phyloP scores from a whole-genome alignment of 176 grass and related monocot species.

The Ensete ventricosum region DNA sequence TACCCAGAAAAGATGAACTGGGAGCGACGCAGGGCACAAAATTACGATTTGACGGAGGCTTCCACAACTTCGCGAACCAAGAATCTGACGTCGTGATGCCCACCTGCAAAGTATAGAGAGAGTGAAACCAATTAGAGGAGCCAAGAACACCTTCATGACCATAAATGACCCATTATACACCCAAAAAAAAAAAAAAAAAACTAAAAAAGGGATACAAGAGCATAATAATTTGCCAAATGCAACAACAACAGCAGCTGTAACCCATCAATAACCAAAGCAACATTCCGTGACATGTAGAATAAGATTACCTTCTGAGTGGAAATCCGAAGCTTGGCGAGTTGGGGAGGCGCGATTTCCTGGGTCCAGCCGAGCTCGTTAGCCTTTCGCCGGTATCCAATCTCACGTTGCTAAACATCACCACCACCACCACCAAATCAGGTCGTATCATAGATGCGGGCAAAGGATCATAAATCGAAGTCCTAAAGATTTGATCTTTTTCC shows the following conservation, averaged over 20 bases:
- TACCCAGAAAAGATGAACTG: constrained; percentile 41
- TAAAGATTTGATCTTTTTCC: background rate
- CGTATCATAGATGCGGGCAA: background rate
- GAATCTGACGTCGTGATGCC: constrained; percentile 1
- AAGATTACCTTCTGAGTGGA: constrained; percentile 48
- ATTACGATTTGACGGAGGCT: constrained; percentile 38
- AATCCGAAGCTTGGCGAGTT: constrained; percentile 40
- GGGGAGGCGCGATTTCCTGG: constrained; percentile 66
- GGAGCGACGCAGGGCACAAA: constrained; percentile 54
- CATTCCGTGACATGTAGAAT: background rate
- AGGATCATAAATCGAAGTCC: background rate
- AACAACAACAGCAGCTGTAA: background rate
- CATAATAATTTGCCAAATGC: background rate
- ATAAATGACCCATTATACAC: background rate
- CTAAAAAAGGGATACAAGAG: background rate
- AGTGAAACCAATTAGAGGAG: constrained; percentile 20
- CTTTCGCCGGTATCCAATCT: constrained; percentile 17
- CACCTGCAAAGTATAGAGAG: constrained; percentile 43
- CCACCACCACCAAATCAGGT: background rate
- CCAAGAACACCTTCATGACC: no score
- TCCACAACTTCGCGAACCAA: constrained; percentile 47
- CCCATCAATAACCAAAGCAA: background rate
- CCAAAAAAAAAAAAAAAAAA: background rate
- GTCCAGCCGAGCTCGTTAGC: constrained; percentile 58
- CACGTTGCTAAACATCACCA: constrained; percentile 29